phyloP scores from a whole-genome alignment of 139 green algal genomes.

The Picochlorum sp. region DNA sequence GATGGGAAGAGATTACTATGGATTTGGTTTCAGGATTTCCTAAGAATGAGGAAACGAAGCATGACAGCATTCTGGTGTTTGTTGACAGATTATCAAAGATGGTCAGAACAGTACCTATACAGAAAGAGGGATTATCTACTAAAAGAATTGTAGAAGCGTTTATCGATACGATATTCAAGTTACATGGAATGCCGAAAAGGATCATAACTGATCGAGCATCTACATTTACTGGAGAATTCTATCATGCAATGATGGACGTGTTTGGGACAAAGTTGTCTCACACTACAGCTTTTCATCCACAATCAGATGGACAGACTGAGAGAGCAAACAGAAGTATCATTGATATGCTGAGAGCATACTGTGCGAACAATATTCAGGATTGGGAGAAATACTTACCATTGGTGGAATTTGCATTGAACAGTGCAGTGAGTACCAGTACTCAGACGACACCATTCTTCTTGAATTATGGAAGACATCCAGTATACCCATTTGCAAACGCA shows the following conservation, averaged over 20 bases:
- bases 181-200: conserved; percentile 15
- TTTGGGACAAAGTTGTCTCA: conserved; percentile 9
- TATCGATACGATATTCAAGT: conserved; percentile 15
- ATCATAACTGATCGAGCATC: conserved; percentile 30
- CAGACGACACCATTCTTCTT: conserved; percentile 31
- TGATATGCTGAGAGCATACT: conserved; percentile 41
- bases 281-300: conserved; percentile 35
- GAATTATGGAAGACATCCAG: conserved; percentile 32
- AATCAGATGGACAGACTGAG: conserved; percentile 57
- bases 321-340: conserved; percentile 42
- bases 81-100: conserved; percentile 51
- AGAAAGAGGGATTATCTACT: conserved; percentile 19
- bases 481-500: background rate
- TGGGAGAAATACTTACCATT: conserved; percentile 37
- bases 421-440: conserved; percentile 14
- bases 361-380: conserved; percentile 17
- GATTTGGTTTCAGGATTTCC: conserved; percentile 53
- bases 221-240: conserved; percentile 25
- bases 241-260: background rate
- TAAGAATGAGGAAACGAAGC: conserved; percentile 7
- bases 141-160: conserved; percentile 14
- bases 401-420: conserved; percentile 50
- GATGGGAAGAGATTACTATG: conserved; percentile 37
- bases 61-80: conserved; percentile 36
- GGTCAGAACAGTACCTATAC: conserved; percentile 1